A percentile compares a stretch with the other conserved stretches of the same genome.
These are phyloP conservation scores for Coemansia sp. DNA, from an alignment of 371 early-diverging fungal species.

Conservation along the genomic window DNA sequence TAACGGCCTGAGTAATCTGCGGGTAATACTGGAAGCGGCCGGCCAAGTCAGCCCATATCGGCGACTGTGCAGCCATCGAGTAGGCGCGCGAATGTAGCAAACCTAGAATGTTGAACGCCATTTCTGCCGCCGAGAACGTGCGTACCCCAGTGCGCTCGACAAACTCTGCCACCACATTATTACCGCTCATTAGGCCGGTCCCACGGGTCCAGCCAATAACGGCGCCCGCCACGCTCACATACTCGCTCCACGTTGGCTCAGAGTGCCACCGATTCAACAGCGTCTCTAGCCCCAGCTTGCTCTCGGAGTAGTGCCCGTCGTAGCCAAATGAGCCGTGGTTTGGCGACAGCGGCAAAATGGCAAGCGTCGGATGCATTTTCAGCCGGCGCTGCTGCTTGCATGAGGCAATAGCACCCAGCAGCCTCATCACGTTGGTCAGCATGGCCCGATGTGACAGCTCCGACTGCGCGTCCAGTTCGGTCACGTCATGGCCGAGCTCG, in stretches of 20 bases:
- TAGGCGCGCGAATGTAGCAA: conserved; percentile 85
- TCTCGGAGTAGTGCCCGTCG: conserved; percentile 93
- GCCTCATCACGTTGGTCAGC: conserved; percentile 51
- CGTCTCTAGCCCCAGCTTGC: conserved; percentile 91
- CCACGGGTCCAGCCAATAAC: conserved; percentile 98
- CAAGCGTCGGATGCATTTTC: conserved; percentile 87
- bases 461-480: conserved; percentile 81
- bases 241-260: conserved; percentile 87
- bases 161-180: conserved; percentile 90
- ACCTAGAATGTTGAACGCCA: conserved; percentile 93
- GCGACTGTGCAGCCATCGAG: conserved; percentile 74
- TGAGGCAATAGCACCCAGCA: conserved; percentile 59
- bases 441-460: conserved; percentile 79
- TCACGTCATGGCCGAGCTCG: conserved; percentile 86
- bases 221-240: conserved; percentile 88
- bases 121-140: conserved; percentile 90
- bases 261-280: conserved; percentile 90
- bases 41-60: conserved; percentile 92
- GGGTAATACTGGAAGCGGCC: conserved; percentile 83
- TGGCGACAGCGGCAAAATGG: conserved; percentile 90
- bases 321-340: conserved; percentile 95
- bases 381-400: conserved; percentile 76
- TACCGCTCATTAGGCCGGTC: conserved; percentile 91
- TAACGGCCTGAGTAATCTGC: conserved; percentile 70
- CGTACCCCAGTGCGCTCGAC: conserved; percentile 88